Evolutionary conservation across 495 filamentous ascomycete species (phyloP), one percentile per base, ranked within the genome.

Genomic region (Xylaria scruposa): DNA sequence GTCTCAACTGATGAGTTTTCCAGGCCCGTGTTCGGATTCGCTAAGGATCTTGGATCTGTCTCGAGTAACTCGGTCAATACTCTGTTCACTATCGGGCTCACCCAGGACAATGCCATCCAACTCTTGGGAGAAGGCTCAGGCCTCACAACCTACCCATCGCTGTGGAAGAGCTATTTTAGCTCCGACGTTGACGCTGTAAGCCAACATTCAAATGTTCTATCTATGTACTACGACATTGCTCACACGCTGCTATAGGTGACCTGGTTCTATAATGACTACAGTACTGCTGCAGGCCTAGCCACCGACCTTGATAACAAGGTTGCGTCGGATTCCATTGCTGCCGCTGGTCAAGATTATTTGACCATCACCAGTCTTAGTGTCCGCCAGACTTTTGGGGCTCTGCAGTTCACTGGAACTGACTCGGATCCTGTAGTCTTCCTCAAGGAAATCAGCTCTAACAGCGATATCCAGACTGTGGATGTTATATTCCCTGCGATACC

Each of bases 401-500:
- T 94, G 1, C 90, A 90, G 51, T 97, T 97, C 75, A 89, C 91
- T 1, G 94, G 94, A 1, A 97, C 92, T 2, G 86, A 89, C 0
- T 88, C 91, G 0, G 86, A 92, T 72, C 93, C 94, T 1, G 88
- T 96, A 40, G 80, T 98, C 19, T 97, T 97, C 82, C 79, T 97
- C 51, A 98, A 98, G 80, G 95, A 98, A 81, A 98, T 98, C 76
- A 95, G 92, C 66, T 96, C 93, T 0, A 92, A 97, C 79, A 95
- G 95, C 42, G 97, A 97, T 77, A 91, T 91, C 78, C 93, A 97
- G 79, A 98, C 95, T 0, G 94, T 98, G 56, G 95, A 98, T 83
- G 94, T 98, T 77, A 95, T 98, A 73, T 98, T 97, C 85, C 95
- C 95, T 0, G 87, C 93, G 0, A 94, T 91, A 76, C 93, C 95